These are phyloP conservation scores for Komagataella phaffii DNA, from an alignment of 805 yeast species.

Conservation along the genomic window DNA sequence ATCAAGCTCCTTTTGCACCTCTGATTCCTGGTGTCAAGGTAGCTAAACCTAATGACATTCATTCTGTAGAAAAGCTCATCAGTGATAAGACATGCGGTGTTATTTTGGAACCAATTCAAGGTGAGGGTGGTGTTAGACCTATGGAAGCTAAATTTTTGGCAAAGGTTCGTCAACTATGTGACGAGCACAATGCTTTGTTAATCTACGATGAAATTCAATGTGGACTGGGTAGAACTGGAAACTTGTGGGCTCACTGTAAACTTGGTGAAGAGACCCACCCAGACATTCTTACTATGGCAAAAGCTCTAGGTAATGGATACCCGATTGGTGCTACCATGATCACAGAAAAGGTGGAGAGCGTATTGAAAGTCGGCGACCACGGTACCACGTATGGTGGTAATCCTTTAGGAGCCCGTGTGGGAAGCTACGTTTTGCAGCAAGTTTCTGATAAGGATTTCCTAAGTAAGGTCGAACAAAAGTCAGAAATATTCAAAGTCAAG, in stretches of 20 bases:
- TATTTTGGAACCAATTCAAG: slow-evolving; percentile 94
- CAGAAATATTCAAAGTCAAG: slow-evolving; percentile 39
- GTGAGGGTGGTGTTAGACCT: slow-evolving; percentile 89
- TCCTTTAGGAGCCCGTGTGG: slow-evolving; percentile 81
- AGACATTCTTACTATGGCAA: slow-evolving; percentile 87
- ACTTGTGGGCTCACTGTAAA: slow-evolving; percentile 81
- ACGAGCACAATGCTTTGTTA: slow-evolving; percentile 54
- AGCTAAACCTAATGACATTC: slow-evolving; percentile 49
- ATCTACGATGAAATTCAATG: slow-evolving; percentile 95
- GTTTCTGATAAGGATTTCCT: slow-evolving; percentile 52
- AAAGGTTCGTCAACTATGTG: slow-evolving; percentile 54
- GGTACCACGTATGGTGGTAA: slow-evolving; percentile 98
- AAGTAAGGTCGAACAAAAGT: slow-evolving; percentile 42
- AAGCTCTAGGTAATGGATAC: slow-evolving; percentile 92
- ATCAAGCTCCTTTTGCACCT: slow-evolving; percentile 85
- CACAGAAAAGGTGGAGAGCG: slow-evolving; percentile 61
- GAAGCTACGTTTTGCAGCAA: slow-evolving; percentile 57
- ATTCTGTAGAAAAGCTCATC: slow-evolving; percentile 41
- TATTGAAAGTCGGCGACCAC: slow-evolving; percentile 82
- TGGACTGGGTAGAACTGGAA: slow-evolving; percentile 89
- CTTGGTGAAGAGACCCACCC: slow-evolving; percentile 79
- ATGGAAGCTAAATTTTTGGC: slow-evolving; percentile 50
- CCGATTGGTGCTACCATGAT: slow-evolving; percentile 94
- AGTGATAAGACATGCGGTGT: slow-evolving; percentile 73
- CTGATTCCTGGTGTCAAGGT: slow-evolving; percentile 78